Evolutionary conservation across 1,139 yeast species (phyloP), one percentile per base, ranked within the genome.

Genomic region (Yamadazyma taylorii): DNA sequence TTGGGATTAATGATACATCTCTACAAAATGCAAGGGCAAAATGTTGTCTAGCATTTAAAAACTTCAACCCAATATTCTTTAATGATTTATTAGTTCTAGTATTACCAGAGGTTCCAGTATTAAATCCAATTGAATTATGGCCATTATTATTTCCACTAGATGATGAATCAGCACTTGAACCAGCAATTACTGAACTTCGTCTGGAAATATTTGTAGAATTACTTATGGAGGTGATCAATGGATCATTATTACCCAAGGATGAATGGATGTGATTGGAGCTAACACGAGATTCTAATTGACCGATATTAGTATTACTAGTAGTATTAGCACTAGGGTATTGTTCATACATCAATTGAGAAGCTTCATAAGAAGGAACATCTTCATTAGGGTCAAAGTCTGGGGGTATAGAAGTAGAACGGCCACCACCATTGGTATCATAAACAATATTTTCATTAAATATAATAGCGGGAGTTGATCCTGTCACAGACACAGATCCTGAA

Each of bases 31-130:
- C 86, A 43, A 89, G 69, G 8, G 85, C 73, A 47, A 85, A 75
- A 54, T 86, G 95, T 50, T 86, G 90, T 43, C 81, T 70, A 1
- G 94, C 87, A 47, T 82, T 83, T 40, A 87, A 66, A 42, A 84
- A 75, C 49, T 78, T 78, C 38, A 83, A 64, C 0, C 90, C 90
- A 30, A 83, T 59, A 30, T 67, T 66, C 52, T 82, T 83, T 34
- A 83, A 60, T 2, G 47, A 37, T 16, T 36, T 44, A 17, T 36
- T 35, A 13, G 35, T 33, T 6, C 30, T 16, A 17, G 34, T 40
- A 43, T 46, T 32, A 26, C 34, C 21, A 6, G 21, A 19, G n/a
- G n/a, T n/a, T n/a, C n/a, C n/a, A 19, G 8, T 19, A 8, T 5
- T 19, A 8, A 8, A 8, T 19, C 21, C 21, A 19, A 19, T 5